Conservation (phyloP, 495 filamentous ascomycete genomes). For the Trichoderma asperelloides region DNA sequence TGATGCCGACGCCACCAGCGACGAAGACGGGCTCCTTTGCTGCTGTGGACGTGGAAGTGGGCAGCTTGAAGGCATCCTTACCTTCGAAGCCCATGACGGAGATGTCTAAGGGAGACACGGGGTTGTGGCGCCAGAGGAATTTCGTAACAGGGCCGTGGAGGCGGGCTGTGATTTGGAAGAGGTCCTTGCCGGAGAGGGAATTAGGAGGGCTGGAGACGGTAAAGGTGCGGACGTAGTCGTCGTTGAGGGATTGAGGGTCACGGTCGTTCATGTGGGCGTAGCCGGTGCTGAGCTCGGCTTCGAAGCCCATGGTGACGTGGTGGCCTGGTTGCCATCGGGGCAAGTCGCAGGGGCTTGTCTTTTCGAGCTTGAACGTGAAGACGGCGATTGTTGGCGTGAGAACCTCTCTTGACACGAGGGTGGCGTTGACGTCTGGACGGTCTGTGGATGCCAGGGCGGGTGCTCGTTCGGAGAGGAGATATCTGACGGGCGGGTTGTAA, state of each 20-base stretch:
- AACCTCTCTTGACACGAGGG: conserved; percentile 40
- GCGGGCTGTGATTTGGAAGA: conserved; percentile 64
- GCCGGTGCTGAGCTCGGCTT: conserved; percentile 54
- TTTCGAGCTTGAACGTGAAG: conserved; percentile 49
- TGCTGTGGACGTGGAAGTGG: conserved; percentile 14
- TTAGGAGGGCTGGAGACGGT: conserved; percentile 55
- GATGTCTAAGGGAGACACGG: conserved; percentile 46
- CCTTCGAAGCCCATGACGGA: conserved; percentile 66
- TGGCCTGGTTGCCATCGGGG: conserved; percentile 55
- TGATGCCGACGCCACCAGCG: conserved; percentile 74
- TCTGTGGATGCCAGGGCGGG: not conserved
- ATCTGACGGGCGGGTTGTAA: conserved; percentile 48
- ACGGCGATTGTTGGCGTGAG: conserved; percentile 57
- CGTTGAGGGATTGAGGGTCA: conserved; percentile 68
- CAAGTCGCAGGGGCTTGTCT: conserved; percentile 18
- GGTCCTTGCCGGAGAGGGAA: conserved; percentile 15
- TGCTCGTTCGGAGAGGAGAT: conserved; percentile 21
- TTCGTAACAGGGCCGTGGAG: conserved; percentile 58
- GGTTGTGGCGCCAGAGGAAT: conserved; percentile 52
- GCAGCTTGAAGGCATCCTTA: conserved; percentile 32
- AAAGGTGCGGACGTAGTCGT: conserved; percentile 75
- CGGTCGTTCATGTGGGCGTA: conserved; percentile 76
- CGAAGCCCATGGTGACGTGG: conserved; percentile 65
- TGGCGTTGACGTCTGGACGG: conserved; percentile 30
- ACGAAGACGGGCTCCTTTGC: conserved; percentile 41